Conservation (phyloP, 306 rosid genomes). For the Medicago lupulina region DNA sequence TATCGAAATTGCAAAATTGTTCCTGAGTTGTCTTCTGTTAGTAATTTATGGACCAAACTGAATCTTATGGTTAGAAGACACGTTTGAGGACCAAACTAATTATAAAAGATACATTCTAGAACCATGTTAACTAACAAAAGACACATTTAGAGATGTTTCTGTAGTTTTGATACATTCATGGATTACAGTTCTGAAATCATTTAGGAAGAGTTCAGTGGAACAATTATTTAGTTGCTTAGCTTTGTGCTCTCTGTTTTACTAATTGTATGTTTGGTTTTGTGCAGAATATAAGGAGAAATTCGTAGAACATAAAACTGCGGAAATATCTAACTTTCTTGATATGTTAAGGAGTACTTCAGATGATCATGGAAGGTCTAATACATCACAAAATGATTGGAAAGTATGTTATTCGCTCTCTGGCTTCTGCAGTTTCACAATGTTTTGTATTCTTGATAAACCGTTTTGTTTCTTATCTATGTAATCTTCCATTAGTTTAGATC, state of each 20-base stretch:
- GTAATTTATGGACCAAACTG: background rate
- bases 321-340: slow-evolving; percentile 73
- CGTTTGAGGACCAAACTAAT: background rate
- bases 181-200: slow-evolving; percentile 20
- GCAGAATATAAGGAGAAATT: slow-evolving; percentile 60
- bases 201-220: slow-evolving; percentile 7
- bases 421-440: slow-evolving; percentile 19
- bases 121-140: background rate
- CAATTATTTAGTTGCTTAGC: background rate
- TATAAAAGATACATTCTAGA: background rate
- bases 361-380: slow-evolving; percentile 44
- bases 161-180: background rate
- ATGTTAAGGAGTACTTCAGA: slow-evolving; percentile 77
- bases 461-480: background rate
- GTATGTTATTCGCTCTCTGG: slow-evolving; percentile 51
- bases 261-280: slow-evolving; percentile 38
- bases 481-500: slow-evolving; percentile 18
- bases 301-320: slow-evolving; percentile 61
- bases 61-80: background rate
- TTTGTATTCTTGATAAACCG: slow-evolving; percentile 28
- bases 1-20: background rate
- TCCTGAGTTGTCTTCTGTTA: background rate
- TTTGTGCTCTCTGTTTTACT: background rate
- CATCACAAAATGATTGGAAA: slow-evolving; percentile 74
- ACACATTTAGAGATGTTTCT: background rate